Evolutionary conservation across 2,329 filamentous ascomycete genomes (phyloP).

Genomic region (Neonectria hederae): DNA sequence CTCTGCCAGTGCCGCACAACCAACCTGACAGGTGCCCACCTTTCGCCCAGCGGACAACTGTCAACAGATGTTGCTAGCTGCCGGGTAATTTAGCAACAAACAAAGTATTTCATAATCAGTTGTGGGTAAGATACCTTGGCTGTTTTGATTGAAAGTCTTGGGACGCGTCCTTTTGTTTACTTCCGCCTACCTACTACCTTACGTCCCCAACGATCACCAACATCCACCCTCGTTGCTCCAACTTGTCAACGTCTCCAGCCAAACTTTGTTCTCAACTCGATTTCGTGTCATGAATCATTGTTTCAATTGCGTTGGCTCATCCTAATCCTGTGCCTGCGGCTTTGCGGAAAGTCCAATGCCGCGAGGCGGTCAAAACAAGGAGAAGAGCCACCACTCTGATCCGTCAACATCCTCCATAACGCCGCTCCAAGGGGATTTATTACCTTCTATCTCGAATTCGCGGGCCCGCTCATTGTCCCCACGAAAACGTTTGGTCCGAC

Average conservation of each 20-base stretch:
- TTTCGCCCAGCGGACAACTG: not conserved
- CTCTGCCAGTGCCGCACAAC: not conserved
- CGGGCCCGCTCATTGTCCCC: slow-evolving; percentile 50
- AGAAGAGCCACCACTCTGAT: slow-evolving; percentile 38
- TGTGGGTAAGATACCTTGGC: no score
- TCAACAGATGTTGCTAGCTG: slow-evolving; percentile 2
- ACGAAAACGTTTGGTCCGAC: slow-evolving; percentile 45
- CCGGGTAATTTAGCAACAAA: not conserved
- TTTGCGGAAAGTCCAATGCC: slow-evolving; percentile 31
- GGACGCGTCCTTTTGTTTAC: slow-evolving; percentile 7
- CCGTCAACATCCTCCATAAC: slow-evolving; percentile 37
- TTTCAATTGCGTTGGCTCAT: not conserved
- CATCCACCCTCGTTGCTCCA: not conserved
- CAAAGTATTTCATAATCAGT: not conserved
- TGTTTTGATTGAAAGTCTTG: not conserved
- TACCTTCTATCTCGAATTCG: slow-evolving; percentile 45
- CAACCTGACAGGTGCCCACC: not conserved
- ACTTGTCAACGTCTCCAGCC: not conserved
- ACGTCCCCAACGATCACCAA: not conserved
- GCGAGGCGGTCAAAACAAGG: slow-evolving; percentile 21
- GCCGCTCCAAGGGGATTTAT: slow-evolving; percentile 51
- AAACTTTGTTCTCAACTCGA: not conserved
- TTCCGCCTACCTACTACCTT: not conserved
- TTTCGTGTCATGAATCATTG: not conserved
- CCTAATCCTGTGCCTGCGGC: slow-evolving; percentile 7